phyloP scores from a whole-genome alignment of 768 basidiomycete species.

The Kwoniella mangroviensis region DNA sequence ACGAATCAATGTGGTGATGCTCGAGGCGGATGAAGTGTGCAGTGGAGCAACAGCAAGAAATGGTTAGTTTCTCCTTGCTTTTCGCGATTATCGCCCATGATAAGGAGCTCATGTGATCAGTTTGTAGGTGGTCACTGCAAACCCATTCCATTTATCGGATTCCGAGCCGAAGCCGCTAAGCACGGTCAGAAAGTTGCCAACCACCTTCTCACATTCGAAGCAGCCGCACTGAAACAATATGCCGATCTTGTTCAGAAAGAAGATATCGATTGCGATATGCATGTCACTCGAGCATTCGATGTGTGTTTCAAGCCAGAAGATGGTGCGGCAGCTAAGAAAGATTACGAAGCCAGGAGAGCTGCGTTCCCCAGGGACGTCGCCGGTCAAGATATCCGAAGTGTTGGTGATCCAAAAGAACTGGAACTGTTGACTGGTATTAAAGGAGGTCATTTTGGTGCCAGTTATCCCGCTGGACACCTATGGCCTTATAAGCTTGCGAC shows the following conservation, averaged over 20 bases:
- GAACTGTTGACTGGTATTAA: constrained; percentile 27
- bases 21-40: constrained; percentile 41
- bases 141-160: constrained; percentile 37
- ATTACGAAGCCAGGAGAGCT: constrained; percentile 25
- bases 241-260: constrained; percentile 44
- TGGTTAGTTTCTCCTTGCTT: constrained; percentile 30
- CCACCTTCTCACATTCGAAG: constrained; percentile 32
- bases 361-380: constrained; percentile 16
- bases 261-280: constrained; percentile 48
- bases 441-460: constrained; percentile 31
- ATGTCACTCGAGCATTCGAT: constrained; percentile 41
- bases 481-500: constrained; percentile 46
- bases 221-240: constrained; percentile 33
- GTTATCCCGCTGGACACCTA: constrained; percentile 41
- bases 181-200: constrained; percentile 34
- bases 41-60: constrained; percentile 43
- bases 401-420: constrained; percentile 27
- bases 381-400: constrained; percentile 24
- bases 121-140: constrained; percentile 49
- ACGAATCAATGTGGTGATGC: constrained; percentile 34
- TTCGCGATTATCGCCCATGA: no score
- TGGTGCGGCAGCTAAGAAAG: constrained; percentile 17
- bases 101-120: no score
- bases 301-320: constrained; percentile 31
- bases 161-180: constrained; percentile 22